Evolutionary conservation across 2,329 filamentous ascomycete species (phyloP).

Genomic region (Dissoconium aciculare): DNA sequence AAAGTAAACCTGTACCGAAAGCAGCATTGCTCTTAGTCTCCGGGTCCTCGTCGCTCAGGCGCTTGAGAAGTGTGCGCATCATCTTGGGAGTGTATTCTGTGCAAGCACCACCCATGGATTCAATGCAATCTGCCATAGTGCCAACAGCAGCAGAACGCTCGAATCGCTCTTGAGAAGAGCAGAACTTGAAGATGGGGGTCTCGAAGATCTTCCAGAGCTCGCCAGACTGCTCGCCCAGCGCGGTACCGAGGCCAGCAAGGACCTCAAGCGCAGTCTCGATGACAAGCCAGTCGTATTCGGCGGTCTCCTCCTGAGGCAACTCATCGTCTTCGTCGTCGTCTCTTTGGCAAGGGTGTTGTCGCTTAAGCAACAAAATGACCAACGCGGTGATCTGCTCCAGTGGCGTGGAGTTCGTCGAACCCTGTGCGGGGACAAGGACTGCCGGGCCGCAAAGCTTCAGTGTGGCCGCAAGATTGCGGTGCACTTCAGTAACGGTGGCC

Average conservation of each 20-base stretch:
- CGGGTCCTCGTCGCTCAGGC: constrained; percentile 73
- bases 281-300: constrained; percentile 94
- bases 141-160: constrained; percentile 85
- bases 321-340: constrained; percentile 73
- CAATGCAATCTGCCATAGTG: constrained; percentile 79
- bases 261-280: constrained; percentile 91
- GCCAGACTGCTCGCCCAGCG: constrained; percentile 64
- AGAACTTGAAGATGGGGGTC: constrained; percentile 77
- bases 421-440: constrained; percentile 50
- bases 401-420: constrained; percentile 35
- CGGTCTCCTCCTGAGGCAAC: constrained; percentile 55
- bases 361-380: constrained; percentile 65
- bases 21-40: constrained; percentile 93
- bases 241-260: constrained; percentile 66
- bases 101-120: constrained; percentile 66
- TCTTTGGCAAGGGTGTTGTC: constrained; percentile 83
- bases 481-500: constrained; percentile 83
- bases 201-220: constrained; percentile 95
- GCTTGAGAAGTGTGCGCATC: constrained; percentile 68
- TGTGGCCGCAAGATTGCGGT: constrained; percentile 79
- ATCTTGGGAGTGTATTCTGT: constrained; percentile 66
- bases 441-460: constrained; percentile 84
- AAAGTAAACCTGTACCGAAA: constrained; percentile 74
- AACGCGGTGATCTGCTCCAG: constrained; percentile 53
- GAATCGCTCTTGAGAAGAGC: constrained; percentile 67